Evolutionary conservation across 768 basidiomycete genomes (phyloP).

Genomic region (Lentinula detonsa): DNA sequence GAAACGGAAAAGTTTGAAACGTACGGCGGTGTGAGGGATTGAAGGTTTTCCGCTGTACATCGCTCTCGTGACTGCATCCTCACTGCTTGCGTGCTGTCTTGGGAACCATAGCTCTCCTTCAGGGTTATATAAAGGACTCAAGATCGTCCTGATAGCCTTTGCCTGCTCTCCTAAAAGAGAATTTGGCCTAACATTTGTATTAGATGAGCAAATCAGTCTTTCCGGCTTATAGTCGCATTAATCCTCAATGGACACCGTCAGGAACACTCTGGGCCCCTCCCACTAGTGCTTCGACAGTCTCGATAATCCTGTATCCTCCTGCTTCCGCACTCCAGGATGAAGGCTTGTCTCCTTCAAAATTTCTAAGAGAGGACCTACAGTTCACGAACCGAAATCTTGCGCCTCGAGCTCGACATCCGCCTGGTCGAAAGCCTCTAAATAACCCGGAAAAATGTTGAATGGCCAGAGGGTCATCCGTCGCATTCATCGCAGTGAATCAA

Average conservation of each 20-base stretch:
- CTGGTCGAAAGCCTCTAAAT: too few species aligned
- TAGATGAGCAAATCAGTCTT: constrained; percentile 9
- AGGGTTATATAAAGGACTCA: constrained; percentile 9
- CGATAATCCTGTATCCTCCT: too few species aligned
- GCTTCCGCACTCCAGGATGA: too few species aligned
- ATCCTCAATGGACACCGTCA: constrained; percentile 16
- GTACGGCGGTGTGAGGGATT: background rate
- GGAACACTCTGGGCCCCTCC: constrained; percentile 4
- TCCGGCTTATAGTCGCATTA: constrained; percentile 14
- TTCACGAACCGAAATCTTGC: too few species aligned
- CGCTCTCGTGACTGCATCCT: background rate
- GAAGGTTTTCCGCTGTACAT: constrained; percentile 3
- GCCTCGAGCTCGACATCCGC: too few species aligned
- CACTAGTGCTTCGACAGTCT: too few species aligned
- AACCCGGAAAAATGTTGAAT: too few species aligned
- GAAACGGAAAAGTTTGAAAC: background rate
- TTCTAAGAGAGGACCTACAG: too few species aligned
- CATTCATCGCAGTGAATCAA: too few species aligned
- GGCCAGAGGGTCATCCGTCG: too few species aligned
- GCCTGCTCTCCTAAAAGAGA: constrained; percentile 14
- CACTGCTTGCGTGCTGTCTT: constrained; percentile 12
- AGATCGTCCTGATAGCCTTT: constrained; percentile 8
- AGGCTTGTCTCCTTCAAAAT: too few species aligned
- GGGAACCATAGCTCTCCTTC: constrained; percentile 9
- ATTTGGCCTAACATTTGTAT: background rate